These are phyloP conservation scores for Phytomonas serpens DNA, from an alignment of 208 protist species.

Conservation along the genomic window DNA sequence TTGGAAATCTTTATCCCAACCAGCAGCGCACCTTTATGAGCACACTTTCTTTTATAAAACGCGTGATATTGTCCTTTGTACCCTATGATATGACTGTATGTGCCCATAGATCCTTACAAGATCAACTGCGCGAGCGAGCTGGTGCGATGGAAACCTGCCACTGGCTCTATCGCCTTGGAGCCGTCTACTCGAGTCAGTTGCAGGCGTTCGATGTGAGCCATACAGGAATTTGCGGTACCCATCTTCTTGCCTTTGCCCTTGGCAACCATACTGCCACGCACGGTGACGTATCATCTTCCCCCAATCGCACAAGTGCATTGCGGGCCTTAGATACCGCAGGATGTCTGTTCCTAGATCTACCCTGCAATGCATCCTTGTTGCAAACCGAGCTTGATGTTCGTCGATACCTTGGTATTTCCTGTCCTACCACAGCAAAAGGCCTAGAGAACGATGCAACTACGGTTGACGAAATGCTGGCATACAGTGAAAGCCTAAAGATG, in stretches of 20 bases:
- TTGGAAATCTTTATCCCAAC: background rate
- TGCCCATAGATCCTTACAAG: slow-evolving; percentile 1
- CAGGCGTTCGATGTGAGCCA: slow-evolving; percentile 33
- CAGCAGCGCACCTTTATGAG: background rate
- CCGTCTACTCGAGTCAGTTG: slow-evolving; percentile 12
- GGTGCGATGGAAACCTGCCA: background rate
- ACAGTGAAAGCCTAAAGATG: background rate
- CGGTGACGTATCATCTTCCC: background rate
- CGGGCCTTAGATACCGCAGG: slow-evolving; percentile 35
- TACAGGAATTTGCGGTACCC: slow-evolving; percentile 29
- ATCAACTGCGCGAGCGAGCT: background rate
- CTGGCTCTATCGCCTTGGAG: background rate
- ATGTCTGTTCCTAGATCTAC: slow-evolving; percentile 19
- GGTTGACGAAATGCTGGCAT: background rate
- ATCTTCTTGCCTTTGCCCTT: slow-evolving; percentile 31
- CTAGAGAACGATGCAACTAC: background rate
- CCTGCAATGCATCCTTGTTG: background rate
- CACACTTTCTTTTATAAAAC: background rate
- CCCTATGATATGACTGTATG: background rate
- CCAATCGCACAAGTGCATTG: slow-evolving; percentile 1
- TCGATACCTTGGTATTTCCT: background rate
- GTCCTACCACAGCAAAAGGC: background rate
- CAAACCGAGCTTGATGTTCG: background rate
- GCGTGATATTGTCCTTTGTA: background rate
- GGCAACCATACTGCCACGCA: background rate